A percentile compares a stretch with the other conserved stretches of the same genome.
These are phyloP conservation scores for Alternaria viburni DNA, from an alignment of 2,329 filamentous ascomycete species.

Conservation along the genomic window DNA sequence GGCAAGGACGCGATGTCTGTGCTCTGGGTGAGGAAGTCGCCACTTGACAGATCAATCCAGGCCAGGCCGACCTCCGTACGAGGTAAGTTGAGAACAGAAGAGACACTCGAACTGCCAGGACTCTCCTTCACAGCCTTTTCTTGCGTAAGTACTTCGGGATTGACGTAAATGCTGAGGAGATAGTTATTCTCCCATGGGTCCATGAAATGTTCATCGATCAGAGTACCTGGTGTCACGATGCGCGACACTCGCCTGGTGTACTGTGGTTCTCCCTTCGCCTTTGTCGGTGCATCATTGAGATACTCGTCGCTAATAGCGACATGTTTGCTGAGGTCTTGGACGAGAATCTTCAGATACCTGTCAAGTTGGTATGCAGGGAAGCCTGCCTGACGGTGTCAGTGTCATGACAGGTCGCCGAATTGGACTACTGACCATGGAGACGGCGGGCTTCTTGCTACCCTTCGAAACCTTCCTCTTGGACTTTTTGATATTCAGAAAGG, in stretches of 20 bases:
- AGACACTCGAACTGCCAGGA: constrained; percentile 35
- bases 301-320: constrained; percentile 96
- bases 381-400: constrained; percentile 66
- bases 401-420: too few relatives aligned
- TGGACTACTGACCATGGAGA: constrained; percentile 75
- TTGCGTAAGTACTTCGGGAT: constrained; percentile 37
- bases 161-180: constrained; percentile 77
- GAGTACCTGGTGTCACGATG: constrained; percentile 89
- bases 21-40: constrained; percentile 86
- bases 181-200: constrained; percentile 95
- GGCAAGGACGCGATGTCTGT: constrained; percentile 73
- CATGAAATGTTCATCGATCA: constrained; percentile 98
- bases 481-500: constrained; percentile 86
- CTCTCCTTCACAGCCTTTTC: constrained; percentile 33
- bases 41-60: constrained; percentile 95
- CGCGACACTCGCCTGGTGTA: constrained; percentile 86
- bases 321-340: constrained; percentile 87
- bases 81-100: constrained; percentile 47
- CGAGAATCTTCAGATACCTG: constrained; percentile 88
- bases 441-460: constrained; percentile 63
- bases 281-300: constrained; percentile 72
- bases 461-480: constrained; percentile 72
- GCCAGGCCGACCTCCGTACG: constrained; percentile 72
- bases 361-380: constrained; percentile 95
- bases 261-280: constrained; percentile 77